phyloP scores from a whole-genome alignment of 139 green algal species.

The Haematococcus lacustris region DNA sequence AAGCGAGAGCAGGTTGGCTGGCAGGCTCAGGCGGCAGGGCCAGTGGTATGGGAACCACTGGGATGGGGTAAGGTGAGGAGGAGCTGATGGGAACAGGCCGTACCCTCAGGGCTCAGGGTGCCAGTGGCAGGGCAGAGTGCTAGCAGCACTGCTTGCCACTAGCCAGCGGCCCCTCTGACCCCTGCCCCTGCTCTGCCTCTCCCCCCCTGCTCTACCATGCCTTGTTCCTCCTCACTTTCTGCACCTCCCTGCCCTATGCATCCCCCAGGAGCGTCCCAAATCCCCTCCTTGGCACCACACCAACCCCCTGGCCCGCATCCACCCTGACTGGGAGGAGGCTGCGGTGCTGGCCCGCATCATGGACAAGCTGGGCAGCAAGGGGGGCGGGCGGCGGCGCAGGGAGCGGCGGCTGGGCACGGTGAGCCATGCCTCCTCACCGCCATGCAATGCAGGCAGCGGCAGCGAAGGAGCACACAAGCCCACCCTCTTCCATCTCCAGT shows the following conservation, averaged over 20 bases:
- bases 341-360: conserved; percentile 36
- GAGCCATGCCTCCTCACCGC: background rate
- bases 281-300: conserved; percentile 43
- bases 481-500: background rate
- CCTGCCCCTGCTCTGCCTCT: too few species aligned
- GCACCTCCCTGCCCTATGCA: background rate
- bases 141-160: too few species aligned
- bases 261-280: conserved; percentile 18
- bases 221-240: background rate
- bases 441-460: background rate
- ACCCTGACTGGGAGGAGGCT: conserved; percentile 46
- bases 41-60: too few species aligned
- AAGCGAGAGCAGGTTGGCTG: too few species aligned
- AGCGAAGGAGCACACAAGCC: background rate
- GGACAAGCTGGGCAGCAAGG: conserved; percentile 33
- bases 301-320: conserved; percentile 39
- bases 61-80: too few species aligned
- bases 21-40: too few species aligned
- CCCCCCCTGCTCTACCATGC: background rate
- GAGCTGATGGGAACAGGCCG: too few species aligned
- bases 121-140: too few species aligned
- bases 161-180: too few species aligned
- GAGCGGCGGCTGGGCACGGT: conserved; percentile 19
- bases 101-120: too few species aligned
- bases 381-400: conserved; percentile 24